Base-by-base conservation (phyloP, 2,329 filamentous ascomycete species). In the Fusarium sp. region DNA sequence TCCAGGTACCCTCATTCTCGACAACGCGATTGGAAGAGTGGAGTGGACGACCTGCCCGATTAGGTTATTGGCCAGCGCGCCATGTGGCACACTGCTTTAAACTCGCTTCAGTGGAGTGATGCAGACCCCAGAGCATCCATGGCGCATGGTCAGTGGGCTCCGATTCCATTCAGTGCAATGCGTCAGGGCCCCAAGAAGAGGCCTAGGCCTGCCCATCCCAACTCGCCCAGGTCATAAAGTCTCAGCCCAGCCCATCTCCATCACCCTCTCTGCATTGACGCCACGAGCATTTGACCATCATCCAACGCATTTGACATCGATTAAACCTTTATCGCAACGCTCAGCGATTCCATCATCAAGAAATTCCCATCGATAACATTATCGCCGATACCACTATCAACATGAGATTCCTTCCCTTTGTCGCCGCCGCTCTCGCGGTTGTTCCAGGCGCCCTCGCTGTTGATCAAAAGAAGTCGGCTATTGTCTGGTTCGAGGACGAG, bases 401-500 rank as follows among this genome's bases (percentile, higher is more conserved):
- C 62, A 96, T 95, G 93, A 93, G 88, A 83, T 83, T 91, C 75
- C 80, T 84, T 66, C 72, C 85, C 20, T 79, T 88, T 67, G 77
- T 92, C 75, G 79, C 88, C 70, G 82, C 89, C 59, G 81, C 90
- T 55, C 82, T 92, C 45, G 82, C 91, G 59, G 83, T 89, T 69
- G 80, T 90, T 64, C 83, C 92, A 56, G 85, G 89, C 70, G 86
- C 86, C 35, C 80, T 90, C 67, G 90, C 89, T 68, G 87, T 93
- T 76, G 91, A 92, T 62, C 84, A 85, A 70, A 88, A 91, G 79
- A 93, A 94, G 81, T 89, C 90, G 39, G 90, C 97, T 71, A 91
- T 98, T 75, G 86, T 98, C 77, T 93, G 88, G 78, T 97, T 94
- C 79, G 90, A 92, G 29, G 84, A 90, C 56, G 86, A 89, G 52